These are phyloP conservation scores for Coemansia sp. DNA, from an alignment of 192 early-diverging fungal species.

Conservation along the genomic window DNA sequence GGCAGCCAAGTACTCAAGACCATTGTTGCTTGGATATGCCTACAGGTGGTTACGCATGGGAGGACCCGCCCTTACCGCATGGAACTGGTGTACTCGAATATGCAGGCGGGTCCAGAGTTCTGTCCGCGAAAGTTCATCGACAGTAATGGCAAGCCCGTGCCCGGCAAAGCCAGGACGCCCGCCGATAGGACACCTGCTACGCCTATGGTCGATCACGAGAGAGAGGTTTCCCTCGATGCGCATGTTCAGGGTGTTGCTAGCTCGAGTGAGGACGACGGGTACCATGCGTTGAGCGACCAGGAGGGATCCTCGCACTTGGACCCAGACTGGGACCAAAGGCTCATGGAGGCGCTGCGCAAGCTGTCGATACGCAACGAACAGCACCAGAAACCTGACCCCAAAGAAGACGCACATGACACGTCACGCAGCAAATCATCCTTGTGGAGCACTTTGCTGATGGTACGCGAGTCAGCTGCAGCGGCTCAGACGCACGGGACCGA, in stretches of 20 bases:
- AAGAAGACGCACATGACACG: not conserved
- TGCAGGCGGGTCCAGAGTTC: constrained; percentile 15
- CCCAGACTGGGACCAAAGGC: constrained; percentile 43
- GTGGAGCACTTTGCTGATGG: constrained; percentile 26
- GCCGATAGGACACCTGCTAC: not conserved
- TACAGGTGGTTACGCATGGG: constrained; percentile 80
- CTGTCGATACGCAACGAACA: constrained; percentile 19
- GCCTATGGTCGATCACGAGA: constrained; percentile 1
- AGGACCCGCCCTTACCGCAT: constrained; percentile 53
- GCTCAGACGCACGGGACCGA: constrained; percentile 11
- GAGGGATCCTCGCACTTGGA: constrained; percentile 31
- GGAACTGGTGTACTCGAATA: constrained; percentile 51
- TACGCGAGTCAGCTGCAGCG: constrained; percentile 31
- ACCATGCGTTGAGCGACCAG: constrained; percentile 46
- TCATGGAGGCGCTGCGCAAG: constrained; percentile 37
- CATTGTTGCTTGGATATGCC: constrained; percentile 79
- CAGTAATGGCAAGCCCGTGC: constrained; percentile 39
- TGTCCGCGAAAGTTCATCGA: constrained; percentile 47
- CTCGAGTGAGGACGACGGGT: constrained; percentile 11
- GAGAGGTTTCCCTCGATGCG: not conserved
- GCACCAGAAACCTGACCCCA: not conserved
- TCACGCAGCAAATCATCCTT: constrained; percentile 17
- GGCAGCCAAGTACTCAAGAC: constrained; percentile 79
- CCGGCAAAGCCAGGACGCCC: not conserved
- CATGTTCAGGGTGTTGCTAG: not conserved